These are phyloP conservation scores for Euphrasia arctica DNA, from an alignment of 305 asterid species.

Conservation along the genomic window DNA sequence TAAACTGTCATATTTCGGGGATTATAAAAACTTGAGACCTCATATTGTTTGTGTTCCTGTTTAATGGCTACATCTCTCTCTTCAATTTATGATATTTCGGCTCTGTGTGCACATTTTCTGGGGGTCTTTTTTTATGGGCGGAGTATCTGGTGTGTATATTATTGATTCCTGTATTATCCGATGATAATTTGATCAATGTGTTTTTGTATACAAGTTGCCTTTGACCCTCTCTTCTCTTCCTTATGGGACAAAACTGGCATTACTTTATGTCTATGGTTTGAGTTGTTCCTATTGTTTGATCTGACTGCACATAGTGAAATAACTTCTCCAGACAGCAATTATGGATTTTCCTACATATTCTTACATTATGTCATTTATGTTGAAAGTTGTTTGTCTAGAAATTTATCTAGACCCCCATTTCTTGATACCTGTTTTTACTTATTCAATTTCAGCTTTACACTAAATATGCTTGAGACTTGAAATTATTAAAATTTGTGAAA, in stretches of 20 bases:
- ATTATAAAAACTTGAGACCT: slow-evolving; percentile 19
- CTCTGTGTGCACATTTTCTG: slow-evolving; percentile 1
- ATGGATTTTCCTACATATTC: no score
- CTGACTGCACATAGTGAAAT: slow-evolving; percentile 11
- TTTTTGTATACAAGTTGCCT: slow-evolving; percentile 9
- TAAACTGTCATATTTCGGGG: not conserved
- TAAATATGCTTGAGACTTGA: slow-evolving; percentile 3
- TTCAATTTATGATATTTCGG: slow-evolving; percentile 3
- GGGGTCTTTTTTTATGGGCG: not conserved
- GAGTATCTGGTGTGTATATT: not conserved
- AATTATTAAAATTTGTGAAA: not conserved
- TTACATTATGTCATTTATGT: not conserved
- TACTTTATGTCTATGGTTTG: slow-evolving; percentile 13
- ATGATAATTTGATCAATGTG: slow-evolving; percentile 14
- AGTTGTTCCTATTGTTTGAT: not conserved
- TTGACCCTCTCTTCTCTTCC: slow-evolving; percentile 19
- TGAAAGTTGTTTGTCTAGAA: not conserved
- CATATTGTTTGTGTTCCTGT: slow-evolving; percentile 15
- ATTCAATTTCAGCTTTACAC: slow-evolving; percentile 6
- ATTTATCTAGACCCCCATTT: not conserved
- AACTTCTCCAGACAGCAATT: not conserved
- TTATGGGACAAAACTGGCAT: slow-evolving; percentile 9
- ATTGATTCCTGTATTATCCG: slow-evolving; percentile 15
- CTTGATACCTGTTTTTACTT: slow-evolving; percentile 10
- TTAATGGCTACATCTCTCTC: no score